Evolutionary conservation across 106 monocot species (phyloP).

Genomic region (Phalaenopsis equestris): DNA sequence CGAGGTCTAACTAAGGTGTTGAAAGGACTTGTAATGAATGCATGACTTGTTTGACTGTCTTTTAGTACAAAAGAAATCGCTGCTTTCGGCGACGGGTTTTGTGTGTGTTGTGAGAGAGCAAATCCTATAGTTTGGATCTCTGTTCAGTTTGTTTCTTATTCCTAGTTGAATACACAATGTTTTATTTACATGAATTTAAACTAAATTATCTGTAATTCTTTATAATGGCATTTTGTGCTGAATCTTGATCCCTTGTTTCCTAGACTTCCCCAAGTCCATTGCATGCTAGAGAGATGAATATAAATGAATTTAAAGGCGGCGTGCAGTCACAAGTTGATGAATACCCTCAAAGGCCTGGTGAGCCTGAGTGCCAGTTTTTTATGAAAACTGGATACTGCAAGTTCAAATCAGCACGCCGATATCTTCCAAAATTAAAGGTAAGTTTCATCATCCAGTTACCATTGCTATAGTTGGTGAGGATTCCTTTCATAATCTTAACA

Average conservation of each 20-base stretch:
- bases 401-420: neutral
- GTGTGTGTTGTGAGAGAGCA: neutral
- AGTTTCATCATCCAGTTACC: constrained; percentile 36
- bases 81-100: neutral
- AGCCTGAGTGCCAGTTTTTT: neutral
- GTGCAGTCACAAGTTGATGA: neutral
- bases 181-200: neutral
- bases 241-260: neutral
- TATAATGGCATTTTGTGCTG: neutral
- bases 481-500: constrained; percentile 10
- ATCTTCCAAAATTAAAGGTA: neutral
- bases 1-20: neutral
- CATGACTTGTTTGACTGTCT: neutral
- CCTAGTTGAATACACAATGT: neutral
- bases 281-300: neutral
- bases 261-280: neutral
- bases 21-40: neutral
- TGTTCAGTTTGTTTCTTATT: neutral
- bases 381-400: constrained; percentile 2
- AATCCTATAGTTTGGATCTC: neutral
- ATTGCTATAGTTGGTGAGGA: constrained; percentile 11
- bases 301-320: neutral
- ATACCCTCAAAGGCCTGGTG: neutral
- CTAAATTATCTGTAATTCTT: neutral
- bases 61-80: neutral